Base-by-base conservation (phyloP, 2,329 filamentous ascomycete genomes). In the Fusarium longipes region DNA sequence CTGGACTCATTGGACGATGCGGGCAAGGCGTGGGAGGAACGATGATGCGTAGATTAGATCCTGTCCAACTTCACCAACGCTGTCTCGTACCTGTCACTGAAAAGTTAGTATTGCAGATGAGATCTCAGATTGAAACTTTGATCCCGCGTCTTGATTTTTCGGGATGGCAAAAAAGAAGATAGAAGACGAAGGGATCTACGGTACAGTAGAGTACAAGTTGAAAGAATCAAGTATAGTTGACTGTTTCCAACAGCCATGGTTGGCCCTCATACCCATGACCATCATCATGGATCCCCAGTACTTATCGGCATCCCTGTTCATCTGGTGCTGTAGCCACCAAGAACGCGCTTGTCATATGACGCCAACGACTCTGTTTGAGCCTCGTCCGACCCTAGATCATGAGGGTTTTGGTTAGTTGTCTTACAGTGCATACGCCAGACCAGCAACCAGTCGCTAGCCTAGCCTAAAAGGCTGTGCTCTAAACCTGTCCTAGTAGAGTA, bases 41-140 rank as follows among this genome's bases (percentile, higher is more conserved):
- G 63, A 69, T 69, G 67, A 69, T 69, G 67, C 67, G 67, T 69
- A 67, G 58, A 70, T 61, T 67, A 50, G 61, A 64, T 51, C 40
- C 44, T 57, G 54, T 65, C 36, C 40, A 50, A 52, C 63, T 24
- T 27, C 14, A 15, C 15, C 32, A 49, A 49, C 45, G n/a, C 22
- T 27, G 33, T 49, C 45, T 30, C 39, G 40, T 49, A 24, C 45
- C 45, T 49, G 45, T 49, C 45, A 27, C 45, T 27, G 30, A 36
- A n/a, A n/a, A 49, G 17, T 39, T 35, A n/a, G 32, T 38, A 22
- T n/a, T 39, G 35, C 6, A 42, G 33, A 62, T 38, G 32, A 49
- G 43, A 55, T 65, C 35, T 47, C 32, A 33, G 42, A 57, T 42
- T 27, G 9, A 38, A 36, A 17, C 33, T 38, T 27, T 57, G 53